Evolutionary conservation across 192 early-diverging fungal species (phyloP).

Genomic region (Mortierella antarctica): DNA sequence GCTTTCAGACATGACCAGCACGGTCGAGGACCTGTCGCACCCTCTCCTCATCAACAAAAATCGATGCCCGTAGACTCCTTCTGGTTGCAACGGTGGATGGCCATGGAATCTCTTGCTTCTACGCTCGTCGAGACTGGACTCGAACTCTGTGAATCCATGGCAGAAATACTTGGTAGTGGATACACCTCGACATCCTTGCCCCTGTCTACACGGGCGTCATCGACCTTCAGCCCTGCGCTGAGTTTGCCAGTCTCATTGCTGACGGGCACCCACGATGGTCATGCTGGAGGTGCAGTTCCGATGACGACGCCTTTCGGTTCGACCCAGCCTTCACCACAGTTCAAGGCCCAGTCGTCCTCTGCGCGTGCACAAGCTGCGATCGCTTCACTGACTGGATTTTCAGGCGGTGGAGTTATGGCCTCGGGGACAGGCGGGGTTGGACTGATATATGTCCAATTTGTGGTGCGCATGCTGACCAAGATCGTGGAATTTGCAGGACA

Average conservation of each 20-base stretch:
- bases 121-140: slow-evolving; percentile 42
- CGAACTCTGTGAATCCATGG: slow-evolving; percentile 45
- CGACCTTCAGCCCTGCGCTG: neutral
- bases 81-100: slow-evolving; percentile 21
- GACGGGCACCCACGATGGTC: neutral
- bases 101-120: slow-evolving; percentile 33
- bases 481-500: slow-evolving; percentile 49
- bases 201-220: neutral
- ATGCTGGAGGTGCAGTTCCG: too few species aligned
- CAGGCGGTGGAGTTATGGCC: slow-evolving; percentile 41
- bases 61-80: slow-evolving; percentile 15
- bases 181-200: neutral
- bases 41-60: slow-evolving; percentile 3
- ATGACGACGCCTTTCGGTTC: too few species aligned
- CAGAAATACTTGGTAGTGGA: slow-evolving; percentile 28
- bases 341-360: neutral
- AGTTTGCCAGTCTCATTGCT: too few species aligned
- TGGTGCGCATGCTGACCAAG: slow-evolving; percentile 41
- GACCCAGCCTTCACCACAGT: too few species aligned
- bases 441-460: slow-evolving; percentile 47
- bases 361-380: slow-evolving; percentile 35
- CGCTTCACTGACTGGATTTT: slow-evolving; percentile 26
- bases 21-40: neutral
- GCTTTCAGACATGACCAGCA: slow-evolving; percentile 1
- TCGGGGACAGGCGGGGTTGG: slow-evolving; percentile 43